Conservation (phyloP, 1,284 basidiomycete species). For the Ustilago curta region DNA sequence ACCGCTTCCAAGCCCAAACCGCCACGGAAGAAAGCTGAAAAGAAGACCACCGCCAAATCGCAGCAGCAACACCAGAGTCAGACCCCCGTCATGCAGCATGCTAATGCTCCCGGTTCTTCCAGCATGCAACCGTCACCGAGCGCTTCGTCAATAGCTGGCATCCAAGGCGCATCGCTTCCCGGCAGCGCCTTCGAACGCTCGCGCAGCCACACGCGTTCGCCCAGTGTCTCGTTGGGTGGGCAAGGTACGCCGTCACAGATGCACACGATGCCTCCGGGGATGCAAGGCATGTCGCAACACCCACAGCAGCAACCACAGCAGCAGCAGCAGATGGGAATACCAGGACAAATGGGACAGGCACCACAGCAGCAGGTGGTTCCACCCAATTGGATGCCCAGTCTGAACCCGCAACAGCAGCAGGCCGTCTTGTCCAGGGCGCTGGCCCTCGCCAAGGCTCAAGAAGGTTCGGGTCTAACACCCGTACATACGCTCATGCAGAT, state of each 20-base stretch:
- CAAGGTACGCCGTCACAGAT: conserved; percentile 49
- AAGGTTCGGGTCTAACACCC: conserved; percentile 49
- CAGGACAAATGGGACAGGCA: conserved; percentile 21
- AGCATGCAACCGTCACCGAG: conserved; percentile 47
- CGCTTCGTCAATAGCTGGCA: conserved; percentile 43
- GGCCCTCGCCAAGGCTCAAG: conserved; percentile 57
- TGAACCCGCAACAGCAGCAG: conserved; percentile 61
- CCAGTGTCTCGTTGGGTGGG: conserved; percentile 43
- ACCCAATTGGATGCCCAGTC: conserved; percentile 56
- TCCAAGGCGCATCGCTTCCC: conserved; percentile 41
- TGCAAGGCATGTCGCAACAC: conserved; percentile 29
- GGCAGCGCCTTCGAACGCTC: conserved; percentile 49
- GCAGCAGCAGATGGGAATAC: conserved; percentile 39
- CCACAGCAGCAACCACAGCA: conserved; percentile 21
- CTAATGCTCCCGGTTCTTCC: conserved; percentile 21
- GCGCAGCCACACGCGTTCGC: conserved; percentile 55
- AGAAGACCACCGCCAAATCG: conserved; percentile 39
- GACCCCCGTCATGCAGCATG: conserved; percentile 49
- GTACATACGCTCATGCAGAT: conserved; percentile 61
- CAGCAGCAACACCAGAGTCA: conserved; percentile 35
- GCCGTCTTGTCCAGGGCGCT: conserved; percentile 55
- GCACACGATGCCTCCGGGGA: conserved; percentile 36
- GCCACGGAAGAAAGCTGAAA: conserved; percentile 48
- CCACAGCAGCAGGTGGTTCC: conserved; percentile 45
- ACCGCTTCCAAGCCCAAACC: conserved; percentile 43